Base-by-base conservation (phyloP, 2,329 filamentous ascomycete genomes). In the Pyrenophora teres region DNA sequence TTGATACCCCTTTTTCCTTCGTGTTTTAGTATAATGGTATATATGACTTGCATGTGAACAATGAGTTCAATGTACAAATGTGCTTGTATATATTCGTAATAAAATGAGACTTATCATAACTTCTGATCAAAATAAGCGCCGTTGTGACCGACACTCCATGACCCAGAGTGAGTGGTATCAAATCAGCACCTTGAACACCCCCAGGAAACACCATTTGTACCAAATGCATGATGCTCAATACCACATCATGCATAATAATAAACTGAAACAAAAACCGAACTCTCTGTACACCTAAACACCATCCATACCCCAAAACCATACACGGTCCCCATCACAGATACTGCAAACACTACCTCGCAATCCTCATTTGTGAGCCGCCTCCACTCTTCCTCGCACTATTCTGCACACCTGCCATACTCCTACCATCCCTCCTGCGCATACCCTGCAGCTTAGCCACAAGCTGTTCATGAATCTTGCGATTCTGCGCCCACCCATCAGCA, bases 401-500 rank as follows among this genome's bases (percentile, higher is more conserved):
- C 6, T 40, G 10, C 18, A 42, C 30, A n/a, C 43, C 57, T 33
- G 52, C 57, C 35, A 53, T 59, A 46, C 56, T 56, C 43, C 63
- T 59, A 7, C 60, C 57, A 40, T 59, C 62, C 35, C 54, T 52
- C 51, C 70, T 60, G 44, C 70, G 72, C 75, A 80, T 77, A 5
- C 66, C 68, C 56, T 79, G 77, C 51, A 80, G 56, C 69, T 79
- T 80, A 66, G 69, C 74, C 51, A 77, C 61, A 46, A 80, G 56
- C 40, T 69, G 64, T 55, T 78, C 75, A 52, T 80, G 77, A 37
- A 84, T 64, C 65, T 79, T 81, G 60, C 76, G 73, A 46, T 75
- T 80, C 39, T 72, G 76, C 3, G 76, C 76, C 83, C 83, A 85
- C 8, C 74, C 70, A 56, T 76, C 69, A 6, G 74, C 74, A 57